These are phyloP conservation scores for Grosmannia clavigera DNA, from an alignment of 2,329 filamentous ascomycete species.

Conservation along the genomic window DNA sequence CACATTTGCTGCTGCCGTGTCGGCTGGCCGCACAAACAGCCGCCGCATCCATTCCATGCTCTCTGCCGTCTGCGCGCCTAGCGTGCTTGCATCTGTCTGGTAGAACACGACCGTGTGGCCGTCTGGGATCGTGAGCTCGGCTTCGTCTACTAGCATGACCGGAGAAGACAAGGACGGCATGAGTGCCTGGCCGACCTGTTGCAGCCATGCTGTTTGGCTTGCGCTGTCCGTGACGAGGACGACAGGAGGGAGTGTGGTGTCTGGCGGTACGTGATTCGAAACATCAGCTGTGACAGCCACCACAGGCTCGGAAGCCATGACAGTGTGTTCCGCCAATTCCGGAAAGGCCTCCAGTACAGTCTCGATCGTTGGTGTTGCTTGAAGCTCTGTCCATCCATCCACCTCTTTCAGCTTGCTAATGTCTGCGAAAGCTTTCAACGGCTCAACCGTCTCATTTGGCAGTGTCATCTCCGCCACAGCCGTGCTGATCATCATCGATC, in stretches of 20 bases:
- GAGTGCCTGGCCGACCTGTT: not conserved
- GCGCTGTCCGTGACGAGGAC: not conserved
- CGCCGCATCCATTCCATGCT: conserved; percentile 17
- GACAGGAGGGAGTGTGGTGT: not conserved
- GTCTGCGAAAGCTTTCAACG: too few species aligned
- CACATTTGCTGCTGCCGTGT: conserved; percentile 12
- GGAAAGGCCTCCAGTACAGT: not conserved
- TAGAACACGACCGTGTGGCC: conserved; percentile 7
- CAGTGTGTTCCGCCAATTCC: too few species aligned
- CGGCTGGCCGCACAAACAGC: conserved; percentile 13
- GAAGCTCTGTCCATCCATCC: not conserved
- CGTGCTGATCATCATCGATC: conserved; percentile 11
- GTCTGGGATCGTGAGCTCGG: not conserved
- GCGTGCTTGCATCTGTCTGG: conserved; percentile 6
- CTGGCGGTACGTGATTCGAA: not conserved
- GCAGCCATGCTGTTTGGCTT: not conserved
- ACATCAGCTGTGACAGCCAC: too few species aligned
- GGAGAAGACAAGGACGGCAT: not conserved
- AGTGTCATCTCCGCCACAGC: not conserved
- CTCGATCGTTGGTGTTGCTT: not conserved
- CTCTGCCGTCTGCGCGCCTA: conserved; percentile 12
- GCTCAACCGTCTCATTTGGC: not conserved
- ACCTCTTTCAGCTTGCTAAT: too few species aligned
- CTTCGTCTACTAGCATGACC: conserved; percentile 4
- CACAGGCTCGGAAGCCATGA: not conserved